Conservation (phyloP, 2,329 filamentous ascomycete species). For the Pseudodiploospora longispora region DNA sequence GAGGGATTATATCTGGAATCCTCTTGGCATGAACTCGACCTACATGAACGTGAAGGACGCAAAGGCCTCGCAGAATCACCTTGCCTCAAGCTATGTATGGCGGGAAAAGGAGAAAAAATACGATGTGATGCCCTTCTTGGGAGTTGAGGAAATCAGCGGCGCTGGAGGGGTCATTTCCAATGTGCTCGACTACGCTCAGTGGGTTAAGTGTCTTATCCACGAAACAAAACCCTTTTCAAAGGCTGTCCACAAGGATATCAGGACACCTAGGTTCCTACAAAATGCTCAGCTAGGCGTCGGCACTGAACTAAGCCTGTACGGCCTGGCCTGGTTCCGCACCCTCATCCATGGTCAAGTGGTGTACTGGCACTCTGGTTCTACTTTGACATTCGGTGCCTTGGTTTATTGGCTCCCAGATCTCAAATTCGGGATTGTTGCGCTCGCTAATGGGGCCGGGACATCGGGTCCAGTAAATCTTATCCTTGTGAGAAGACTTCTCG, state of each 20-base stretch:
- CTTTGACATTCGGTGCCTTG: slow-evolving; percentile 17
- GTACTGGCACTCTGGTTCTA: slow-evolving; percentile 22
- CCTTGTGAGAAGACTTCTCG: slow-evolving; percentile 20
- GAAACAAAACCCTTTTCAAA: slow-evolving; percentile 16
- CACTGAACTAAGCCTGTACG: slow-evolving; percentile 17
- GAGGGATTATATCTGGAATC: slow-evolving; percentile 32
- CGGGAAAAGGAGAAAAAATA: slow-evolving; percentile 18
- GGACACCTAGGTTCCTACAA: slow-evolving; percentile 16
- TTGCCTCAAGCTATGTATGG: slow-evolving; percentile 38
- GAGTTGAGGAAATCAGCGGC: slow-evolving; percentile 24
- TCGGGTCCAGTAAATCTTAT: slow-evolving; percentile 24
- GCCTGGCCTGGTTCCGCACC: slow-evolving; percentile 21
- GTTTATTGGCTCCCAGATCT: slow-evolving; percentile 12
- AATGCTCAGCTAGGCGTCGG: neutral
- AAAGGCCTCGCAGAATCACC: slow-evolving; percentile 14
- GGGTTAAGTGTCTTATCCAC: slow-evolving; percentile 40
- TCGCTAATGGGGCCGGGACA: slow-evolving; percentile 34
- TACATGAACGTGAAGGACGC: slow-evolving; percentile 24
- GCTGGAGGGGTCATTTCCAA: slow-evolving; percentile 37
- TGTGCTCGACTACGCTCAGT: slow-evolving; percentile 42
- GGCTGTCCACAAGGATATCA: slow-evolving; percentile 20
- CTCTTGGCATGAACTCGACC: slow-evolving; percentile 39
- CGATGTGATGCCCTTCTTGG: slow-evolving; percentile 18
- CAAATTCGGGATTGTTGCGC: slow-evolving; percentile 9
- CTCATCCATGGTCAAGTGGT: slow-evolving; percentile 17